Conservation (phyloP, 2,329 filamentous ascomycete species). For the Colletotrichum coccodes region DNA sequence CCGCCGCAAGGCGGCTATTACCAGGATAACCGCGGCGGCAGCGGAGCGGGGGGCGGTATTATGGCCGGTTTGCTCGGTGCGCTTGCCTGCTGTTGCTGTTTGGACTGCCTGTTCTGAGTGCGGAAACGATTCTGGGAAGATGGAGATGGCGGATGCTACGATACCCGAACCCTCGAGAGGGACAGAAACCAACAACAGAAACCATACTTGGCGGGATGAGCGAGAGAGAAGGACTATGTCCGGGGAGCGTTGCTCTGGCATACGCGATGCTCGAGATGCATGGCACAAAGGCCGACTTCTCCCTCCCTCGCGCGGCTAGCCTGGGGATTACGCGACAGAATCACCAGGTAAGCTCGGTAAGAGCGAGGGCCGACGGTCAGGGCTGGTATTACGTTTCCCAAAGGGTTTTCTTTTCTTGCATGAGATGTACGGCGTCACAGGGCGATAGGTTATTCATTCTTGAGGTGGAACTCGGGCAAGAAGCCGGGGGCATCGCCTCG, state of each 20-base stretch:
- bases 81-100: conserved; percentile 68
- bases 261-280: not conserved
- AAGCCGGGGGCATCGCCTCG: not conserved
- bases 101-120: conserved; percentile 65
- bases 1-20: conserved; percentile 41
- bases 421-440: not conserved
- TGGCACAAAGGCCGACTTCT: not conserved
- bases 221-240: not conserved
- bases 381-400: not conserved
- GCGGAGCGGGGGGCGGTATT: conserved; percentile 45
- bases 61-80: conserved; percentile 59
- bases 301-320: not conserved
- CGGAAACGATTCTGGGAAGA: not conserved
- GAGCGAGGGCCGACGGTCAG: not conserved
- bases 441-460: not conserved
- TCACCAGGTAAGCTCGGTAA: not conserved
- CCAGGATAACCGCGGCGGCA: conserved; percentile 43
- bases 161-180: conserved; percentile 16
- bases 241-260: not conserved
- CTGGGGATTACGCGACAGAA: not conserved
- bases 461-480: not conserved
- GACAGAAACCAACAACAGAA: not conserved
- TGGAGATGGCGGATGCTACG: not conserved
- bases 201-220: not conserved
- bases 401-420: not conserved